These are phyloP conservation scores for Penicillium cosmopolitanum DNA, from an alignment of 495 filamentous ascomycete species.

Conservation along the genomic window DNA sequence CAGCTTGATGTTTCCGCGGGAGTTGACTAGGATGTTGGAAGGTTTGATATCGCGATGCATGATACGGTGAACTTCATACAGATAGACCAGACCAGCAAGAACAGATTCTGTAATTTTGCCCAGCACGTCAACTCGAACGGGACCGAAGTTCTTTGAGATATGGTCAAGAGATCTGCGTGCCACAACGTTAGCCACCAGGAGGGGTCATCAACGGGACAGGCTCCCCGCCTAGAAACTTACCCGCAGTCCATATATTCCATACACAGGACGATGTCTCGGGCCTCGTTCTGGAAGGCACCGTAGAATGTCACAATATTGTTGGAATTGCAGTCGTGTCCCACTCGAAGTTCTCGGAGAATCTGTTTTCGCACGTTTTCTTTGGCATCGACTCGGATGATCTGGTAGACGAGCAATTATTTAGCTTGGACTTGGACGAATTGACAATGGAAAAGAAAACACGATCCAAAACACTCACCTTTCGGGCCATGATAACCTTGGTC, in stretches of 20 bases:
- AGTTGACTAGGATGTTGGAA: conserved; percentile 95
- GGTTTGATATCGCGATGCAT: conserved; percentile 99
- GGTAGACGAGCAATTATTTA: conserved; percentile 15
- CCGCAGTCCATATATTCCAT: conserved; percentile 99
- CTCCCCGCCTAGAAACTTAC: conserved; percentile 55
- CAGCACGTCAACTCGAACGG: conserved; percentile 94
- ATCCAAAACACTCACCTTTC: conserved; percentile 68
- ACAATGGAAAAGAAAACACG: neutral
- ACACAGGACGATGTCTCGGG: conserved; percentile 96
- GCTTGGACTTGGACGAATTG: neutral
- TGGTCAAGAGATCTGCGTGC: conserved; percentile 80
- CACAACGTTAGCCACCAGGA: conserved; percentile 17
- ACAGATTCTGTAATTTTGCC: conserved; percentile 99
- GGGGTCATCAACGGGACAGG: neutral
- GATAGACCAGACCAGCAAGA: conserved; percentile 90
- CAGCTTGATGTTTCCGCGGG: conserved; percentile 89
- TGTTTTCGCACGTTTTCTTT: conserved; percentile 95
- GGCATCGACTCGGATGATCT: conserved; percentile 98
- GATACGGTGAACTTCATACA: conserved; percentile 92
- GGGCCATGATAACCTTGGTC: conserved; percentile 94
- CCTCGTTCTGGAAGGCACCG: conserved; percentile 93
- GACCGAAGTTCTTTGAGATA: conserved; percentile 92
- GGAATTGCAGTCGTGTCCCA: conserved; percentile 97
- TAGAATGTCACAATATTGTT: conserved; percentile 97
- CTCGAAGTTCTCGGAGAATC: conserved; percentile 93